Conservation (phyloP, 768 basidiomycete species). For the Coprinopsis sp. region DNA sequence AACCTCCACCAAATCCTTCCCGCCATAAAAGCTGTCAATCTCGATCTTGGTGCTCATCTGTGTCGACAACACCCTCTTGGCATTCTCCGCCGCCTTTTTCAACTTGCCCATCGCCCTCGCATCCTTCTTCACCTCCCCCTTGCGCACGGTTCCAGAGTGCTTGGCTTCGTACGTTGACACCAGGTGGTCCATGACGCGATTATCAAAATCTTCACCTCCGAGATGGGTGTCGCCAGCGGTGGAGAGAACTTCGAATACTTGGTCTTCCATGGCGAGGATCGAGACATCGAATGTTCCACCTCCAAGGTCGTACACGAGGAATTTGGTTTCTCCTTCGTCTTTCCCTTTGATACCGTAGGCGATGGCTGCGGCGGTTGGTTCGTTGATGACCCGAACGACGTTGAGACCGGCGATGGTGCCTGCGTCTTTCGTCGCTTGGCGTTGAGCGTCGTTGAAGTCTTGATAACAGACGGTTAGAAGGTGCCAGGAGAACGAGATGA, state of each 20-base stretch:
- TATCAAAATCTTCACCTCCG: conserved; percentile 70
- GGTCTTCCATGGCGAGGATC: conserved; percentile 61
- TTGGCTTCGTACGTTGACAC: conserved; percentile 65
- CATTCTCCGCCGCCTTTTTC: conserved; percentile 67
- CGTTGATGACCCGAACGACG: conserved; percentile 64
- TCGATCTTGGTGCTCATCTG: conserved; percentile 50
- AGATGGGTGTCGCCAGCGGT: conserved; percentile 71
- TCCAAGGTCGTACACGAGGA: conserved; percentile 70
- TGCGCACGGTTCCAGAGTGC: conserved; percentile 48
- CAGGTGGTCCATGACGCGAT: conserved; percentile 67
- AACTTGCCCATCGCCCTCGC: conserved; percentile 61
- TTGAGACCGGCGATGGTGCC: conserved; percentile 62
- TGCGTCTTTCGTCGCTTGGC: conserved; percentile 67
- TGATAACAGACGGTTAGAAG: conserved; percentile 13
- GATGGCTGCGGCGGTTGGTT: conserved; percentile 67
- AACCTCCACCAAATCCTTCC: conserved; percentile 76
- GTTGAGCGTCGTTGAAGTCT: conserved; percentile 58
- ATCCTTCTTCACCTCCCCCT: neutral
- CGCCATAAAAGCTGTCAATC: conserved; percentile 64
- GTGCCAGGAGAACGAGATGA: neutral
- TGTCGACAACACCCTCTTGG: conserved; percentile 62
- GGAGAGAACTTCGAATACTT: conserved; percentile 68
- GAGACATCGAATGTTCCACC: conserved; percentile 75
- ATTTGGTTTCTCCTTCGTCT: conserved; percentile 47
- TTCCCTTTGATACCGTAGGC: conserved; percentile 67